phyloP scores from a whole-genome alignment of 2,329 filamentous ascomycete species.

The Venturia effusa region DNA sequence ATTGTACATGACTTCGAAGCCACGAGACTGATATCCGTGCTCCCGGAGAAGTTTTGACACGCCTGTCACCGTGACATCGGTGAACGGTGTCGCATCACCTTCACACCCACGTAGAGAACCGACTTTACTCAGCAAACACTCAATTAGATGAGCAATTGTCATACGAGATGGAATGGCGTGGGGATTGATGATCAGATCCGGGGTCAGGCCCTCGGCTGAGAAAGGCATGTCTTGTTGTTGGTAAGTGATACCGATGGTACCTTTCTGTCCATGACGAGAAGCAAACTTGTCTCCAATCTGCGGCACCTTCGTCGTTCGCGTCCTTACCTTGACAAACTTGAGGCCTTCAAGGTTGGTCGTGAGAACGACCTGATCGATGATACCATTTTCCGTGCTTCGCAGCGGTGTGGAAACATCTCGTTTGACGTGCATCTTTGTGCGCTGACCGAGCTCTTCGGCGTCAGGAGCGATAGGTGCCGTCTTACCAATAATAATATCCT shows the following conservation, averaged over 20 bases:
- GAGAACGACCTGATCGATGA: slow-evolving; percentile 84
- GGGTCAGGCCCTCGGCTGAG: slow-evolving; percentile 77
- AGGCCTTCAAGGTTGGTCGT: slow-evolving; percentile 92
- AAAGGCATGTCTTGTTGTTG: slow-evolving; percentile 99
- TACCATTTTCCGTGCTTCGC: slow-evolving; percentile 91
- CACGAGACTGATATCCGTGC: slow-evolving; percentile 91
- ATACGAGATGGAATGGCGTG: slow-evolving; percentile 99
- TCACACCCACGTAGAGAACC: slow-evolving; percentile 87
- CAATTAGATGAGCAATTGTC: slow-evolving; percentile 99
- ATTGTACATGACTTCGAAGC: slow-evolving; percentile 98
- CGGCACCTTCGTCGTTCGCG: slow-evolving; percentile 92
- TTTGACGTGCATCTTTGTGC: slow-evolving; percentile 82
- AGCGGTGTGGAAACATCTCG: slow-evolving; percentile 92
- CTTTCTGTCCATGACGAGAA: slow-evolving; percentile 97
- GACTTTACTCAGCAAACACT: slow-evolving; percentile 95
- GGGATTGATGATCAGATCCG: slow-evolving; percentile 97
- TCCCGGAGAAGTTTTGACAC: slow-evolving; percentile 77
- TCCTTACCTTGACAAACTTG: slow-evolving; percentile 94
- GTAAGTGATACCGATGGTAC: slow-evolving; percentile 97
- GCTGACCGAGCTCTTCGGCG: slow-evolving; percentile 83
- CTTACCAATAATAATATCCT: slow-evolving; percentile 99
- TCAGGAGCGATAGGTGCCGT: slow-evolving; percentile 91
- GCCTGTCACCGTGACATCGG: slow-evolving; percentile 90
- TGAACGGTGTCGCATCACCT: slow-evolving; percentile 95
- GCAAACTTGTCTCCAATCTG: slow-evolving; percentile 99